Evolutionary conservation across 2,329 filamentous ascomycete genomes (phyloP), one percentile per base, ranked within the genome.

Genomic region (Pestalotiopsis fici): DNA sequence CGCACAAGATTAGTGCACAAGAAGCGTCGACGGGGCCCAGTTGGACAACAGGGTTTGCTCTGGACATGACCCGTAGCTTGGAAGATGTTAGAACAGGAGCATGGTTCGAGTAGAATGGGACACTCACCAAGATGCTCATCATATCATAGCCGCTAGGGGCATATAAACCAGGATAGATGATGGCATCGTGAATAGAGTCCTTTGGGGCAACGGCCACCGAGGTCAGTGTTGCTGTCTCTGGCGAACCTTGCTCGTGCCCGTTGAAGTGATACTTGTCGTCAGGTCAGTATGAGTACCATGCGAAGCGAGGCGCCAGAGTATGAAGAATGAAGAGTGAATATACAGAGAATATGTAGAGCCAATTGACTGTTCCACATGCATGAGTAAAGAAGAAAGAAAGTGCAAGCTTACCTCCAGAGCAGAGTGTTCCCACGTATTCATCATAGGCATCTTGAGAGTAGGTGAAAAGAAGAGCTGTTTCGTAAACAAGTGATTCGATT

Each of bases 21-120:
- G 93, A 96, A 71, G 93, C 85, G 78, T 97, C 94, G 39, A 97
- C 90, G 0, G 93, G 87, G 6, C 94, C 94, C 55, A 97, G 90
- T 61, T 94, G 87, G 72, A 97, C 90, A 72, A 91, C 86, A 1
- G 93, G 93, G 68, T 93, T 90, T 18, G 90, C 88, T 67, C 93
- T 86, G 21, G 86, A 87, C 43, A 90, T 88, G 27, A 97, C 89
- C 61, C 90, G 87, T 78, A 85, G 75, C 85, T 86, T 67, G 27
- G 18, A 4, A 2, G 59, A 55, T 50, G 50, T 62, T 39, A 39
- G 50, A 31, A 27, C 2, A n/a, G 11, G 11, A 12, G 11, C 28
- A 6, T 11, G 15, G 21, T 5, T 6, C n/a, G 28, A 3, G 0
- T 37, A 3, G 5, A 2, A 15, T 37, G 12, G 4, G 18, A 47